Evolutionary conservation across 1,284 basidiomycete species (phyloP).

Genomic region (Ustilago xerochloae): DNA sequence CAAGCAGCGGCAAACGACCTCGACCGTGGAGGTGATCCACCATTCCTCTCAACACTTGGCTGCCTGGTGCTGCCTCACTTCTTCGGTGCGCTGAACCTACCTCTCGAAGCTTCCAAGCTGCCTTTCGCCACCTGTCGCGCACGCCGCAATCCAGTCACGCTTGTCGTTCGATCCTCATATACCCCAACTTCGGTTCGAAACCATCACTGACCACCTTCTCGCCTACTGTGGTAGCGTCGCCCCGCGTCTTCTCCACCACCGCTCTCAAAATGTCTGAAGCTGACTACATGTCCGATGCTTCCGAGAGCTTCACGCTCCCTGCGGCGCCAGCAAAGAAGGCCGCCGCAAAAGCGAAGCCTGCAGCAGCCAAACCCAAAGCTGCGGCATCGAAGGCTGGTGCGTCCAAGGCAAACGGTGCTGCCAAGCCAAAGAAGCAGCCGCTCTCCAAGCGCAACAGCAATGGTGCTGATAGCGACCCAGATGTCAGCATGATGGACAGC

Average conservation of each 20-base stretch:
- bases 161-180: neutral
- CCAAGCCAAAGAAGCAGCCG: constrained; percentile 76
- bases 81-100: constrained; percentile 6
- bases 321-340: constrained; percentile 70
- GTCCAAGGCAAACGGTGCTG: constrained; percentile 68
- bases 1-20: constrained; percentile 16
- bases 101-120: constrained; percentile 1
- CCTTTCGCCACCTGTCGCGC: constrained; percentile 1
- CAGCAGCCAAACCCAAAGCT: constrained; percentile 32
- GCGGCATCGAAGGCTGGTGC: constrained; percentile 69
- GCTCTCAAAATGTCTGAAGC: constrained; percentile 36
- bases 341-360: constrained; percentile 64
- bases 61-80: constrained; percentile 41
- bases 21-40: constrained; percentile 8
- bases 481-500: constrained; percentile 69
- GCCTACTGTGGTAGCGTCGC: neutral
- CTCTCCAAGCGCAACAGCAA: constrained; percentile 75
- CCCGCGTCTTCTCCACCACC: constrained; percentile 9
- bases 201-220: neutral
- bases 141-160: neutral
- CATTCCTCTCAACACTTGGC: constrained; percentile 36
- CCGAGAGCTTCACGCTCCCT: constrained; percentile 33
- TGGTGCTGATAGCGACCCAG: constrained; percentile 67
- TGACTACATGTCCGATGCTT: constrained; percentile 38
- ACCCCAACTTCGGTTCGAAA: constrained; percentile 5